Conservation (phyloP, 2,329 filamentous ascomycete genomes). For the Xylariaceae sp. region DNA sequence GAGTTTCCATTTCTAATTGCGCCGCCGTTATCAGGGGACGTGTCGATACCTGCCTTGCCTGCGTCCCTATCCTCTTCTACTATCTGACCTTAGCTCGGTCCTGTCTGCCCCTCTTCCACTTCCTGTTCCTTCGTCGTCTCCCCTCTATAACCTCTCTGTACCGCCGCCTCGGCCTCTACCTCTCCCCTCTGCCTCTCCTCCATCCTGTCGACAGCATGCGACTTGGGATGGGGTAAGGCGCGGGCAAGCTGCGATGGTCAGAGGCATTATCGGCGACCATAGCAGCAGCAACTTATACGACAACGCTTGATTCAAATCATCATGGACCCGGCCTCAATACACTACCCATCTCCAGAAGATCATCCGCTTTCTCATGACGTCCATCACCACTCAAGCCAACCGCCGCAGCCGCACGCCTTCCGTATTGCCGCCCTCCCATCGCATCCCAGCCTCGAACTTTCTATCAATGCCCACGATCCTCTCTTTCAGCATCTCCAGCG, state of each 20-base stretch:
- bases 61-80: background rate
- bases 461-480: conserved; percentile 47
- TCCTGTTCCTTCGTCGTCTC: background rate
- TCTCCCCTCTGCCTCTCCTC: background rate
- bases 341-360: conserved; percentile 31
- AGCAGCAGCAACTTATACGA: conserved; percentile 25
- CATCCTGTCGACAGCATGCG: conserved; percentile 29
- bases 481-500: conserved; percentile 44
- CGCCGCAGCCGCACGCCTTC: conserved; percentile 29
- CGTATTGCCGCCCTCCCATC: conserved; percentile 40
- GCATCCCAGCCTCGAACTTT: conserved; percentile 46
- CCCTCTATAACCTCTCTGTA: conserved; percentile 1
- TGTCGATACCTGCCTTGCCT: background rate
- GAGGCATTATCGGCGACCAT: conserved; percentile 34
- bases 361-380: conserved; percentile 30
- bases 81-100: background rate
- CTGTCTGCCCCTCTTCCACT: background rate
- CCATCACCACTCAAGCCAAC: conserved; percentile 30
- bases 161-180: background rate
- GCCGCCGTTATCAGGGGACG: background rate
- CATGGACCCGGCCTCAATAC: conserved; percentile 38
- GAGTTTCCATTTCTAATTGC: background rate
- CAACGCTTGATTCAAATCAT: conserved; percentile 13
- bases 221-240: conserved; percentile 38
- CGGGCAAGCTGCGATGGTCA: conserved; percentile 39